These are phyloP conservation scores for Sporothrix variecibatus DNA, from an alignment of 2,329 filamentous ascomycete species.

Conservation along the genomic window DNA sequence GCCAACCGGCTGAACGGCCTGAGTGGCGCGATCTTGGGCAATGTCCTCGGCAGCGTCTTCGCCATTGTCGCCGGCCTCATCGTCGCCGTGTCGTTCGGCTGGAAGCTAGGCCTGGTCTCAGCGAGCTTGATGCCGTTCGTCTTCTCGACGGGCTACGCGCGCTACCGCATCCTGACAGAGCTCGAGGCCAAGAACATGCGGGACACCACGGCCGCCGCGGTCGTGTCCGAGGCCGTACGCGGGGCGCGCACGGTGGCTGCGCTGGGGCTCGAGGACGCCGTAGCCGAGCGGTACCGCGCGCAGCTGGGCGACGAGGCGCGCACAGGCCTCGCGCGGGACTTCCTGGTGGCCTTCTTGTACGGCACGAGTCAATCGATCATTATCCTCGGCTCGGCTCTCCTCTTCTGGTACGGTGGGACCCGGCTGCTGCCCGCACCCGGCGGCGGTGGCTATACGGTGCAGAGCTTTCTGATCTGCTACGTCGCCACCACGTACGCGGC, in stretches of 20 bases:
- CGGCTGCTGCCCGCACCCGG: slow-evolving; percentile 62
- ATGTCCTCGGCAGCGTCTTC: slow-evolving; percentile 71
- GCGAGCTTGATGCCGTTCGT: slow-evolving; percentile 18
- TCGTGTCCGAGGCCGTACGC: slow-evolving; percentile 88
- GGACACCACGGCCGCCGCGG: slow-evolving; percentile 66
- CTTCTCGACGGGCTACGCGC: slow-evolving; percentile 9
- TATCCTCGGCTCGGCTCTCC: slow-evolving; percentile 80
- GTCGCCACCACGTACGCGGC: slow-evolving; percentile 84
- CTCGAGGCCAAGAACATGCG: slow-evolving; percentile 17
- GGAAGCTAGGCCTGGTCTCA: slow-evolving; percentile 43
- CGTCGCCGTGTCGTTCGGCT: slow-evolving; percentile 42
- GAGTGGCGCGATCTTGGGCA: slow-evolving; percentile 68
- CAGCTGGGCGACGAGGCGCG: slow-evolving; percentile 67
- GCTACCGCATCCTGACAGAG: slow-evolving; percentile 11
- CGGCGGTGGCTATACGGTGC: slow-evolving; percentile 66
- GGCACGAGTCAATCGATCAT: slow-evolving; percentile 79
- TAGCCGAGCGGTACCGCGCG: slow-evolving; percentile 68
- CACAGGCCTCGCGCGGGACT: slow-evolving; percentile 68
- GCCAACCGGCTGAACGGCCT: slow-evolving; percentile 88
- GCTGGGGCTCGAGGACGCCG: slow-evolving; percentile 80
- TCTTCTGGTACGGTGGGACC: slow-evolving; percentile 86
- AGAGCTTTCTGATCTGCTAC: slow-evolving; percentile 91
- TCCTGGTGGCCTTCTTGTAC: slow-evolving; percentile 77
- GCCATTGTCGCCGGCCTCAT: slow-evolving; percentile 72
- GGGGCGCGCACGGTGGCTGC: slow-evolving; percentile 91